phyloP scores from a whole-genome alignment of 352 stramenopile genomes.

The Phytophthora ramorum region DNA sequence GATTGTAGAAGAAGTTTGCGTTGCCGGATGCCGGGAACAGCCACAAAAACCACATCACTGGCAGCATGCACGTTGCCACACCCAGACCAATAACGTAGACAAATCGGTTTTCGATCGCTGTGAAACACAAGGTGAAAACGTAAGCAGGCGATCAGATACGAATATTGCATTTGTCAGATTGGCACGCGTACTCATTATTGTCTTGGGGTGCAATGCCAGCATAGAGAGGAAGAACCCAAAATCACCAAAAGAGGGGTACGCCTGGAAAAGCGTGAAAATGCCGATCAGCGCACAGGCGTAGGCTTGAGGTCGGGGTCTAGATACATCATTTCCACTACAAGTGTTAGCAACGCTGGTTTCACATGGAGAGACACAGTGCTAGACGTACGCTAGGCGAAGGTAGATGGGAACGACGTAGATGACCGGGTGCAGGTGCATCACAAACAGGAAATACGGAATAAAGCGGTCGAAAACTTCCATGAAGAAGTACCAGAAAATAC shows the following conservation, averaged over 20 bases:
- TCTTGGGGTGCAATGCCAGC: slow-evolving; percentile 78
- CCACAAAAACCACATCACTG: slow-evolving; percentile 91
- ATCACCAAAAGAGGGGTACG: slow-evolving; percentile 80
- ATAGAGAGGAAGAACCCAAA: slow-evolving; percentile 81
- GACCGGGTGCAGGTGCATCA: slow-evolving; percentile 81
- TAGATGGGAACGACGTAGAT: slow-evolving; percentile 86
- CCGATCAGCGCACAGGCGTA: slow-evolving; percentile 71
- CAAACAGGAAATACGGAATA: slow-evolving; percentile 83
- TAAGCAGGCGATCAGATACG: slow-evolving; percentile 1
- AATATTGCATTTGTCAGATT: background rate
- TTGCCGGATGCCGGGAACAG: slow-evolving; percentile 86
- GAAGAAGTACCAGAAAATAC: slow-evolving; percentile 92
- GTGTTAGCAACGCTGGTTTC: background rate
- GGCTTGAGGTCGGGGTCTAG: slow-evolving; percentile 72
- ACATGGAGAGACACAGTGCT: background rate
- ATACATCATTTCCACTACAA: slow-evolving; percentile 2
- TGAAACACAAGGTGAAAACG: slow-evolving; percentile 2
- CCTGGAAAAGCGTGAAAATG: slow-evolving; percentile 83
- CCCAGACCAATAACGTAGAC: slow-evolving; percentile 73
- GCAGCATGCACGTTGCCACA: slow-evolving; percentile 77
- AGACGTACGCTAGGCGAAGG: slow-evolving; percentile 70
- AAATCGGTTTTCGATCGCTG: slow-evolving; percentile 83
- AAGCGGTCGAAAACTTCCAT: slow-evolving; percentile 91
- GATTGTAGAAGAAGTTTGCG: slow-evolving; percentile 92
- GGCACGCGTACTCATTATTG: slow-evolving; percentile 67